Evolutionary conservation across 805 yeast genomes (phyloP), one percentile per base, ranked within the genome.

Genomic region (Millerozyma miso): DNA sequence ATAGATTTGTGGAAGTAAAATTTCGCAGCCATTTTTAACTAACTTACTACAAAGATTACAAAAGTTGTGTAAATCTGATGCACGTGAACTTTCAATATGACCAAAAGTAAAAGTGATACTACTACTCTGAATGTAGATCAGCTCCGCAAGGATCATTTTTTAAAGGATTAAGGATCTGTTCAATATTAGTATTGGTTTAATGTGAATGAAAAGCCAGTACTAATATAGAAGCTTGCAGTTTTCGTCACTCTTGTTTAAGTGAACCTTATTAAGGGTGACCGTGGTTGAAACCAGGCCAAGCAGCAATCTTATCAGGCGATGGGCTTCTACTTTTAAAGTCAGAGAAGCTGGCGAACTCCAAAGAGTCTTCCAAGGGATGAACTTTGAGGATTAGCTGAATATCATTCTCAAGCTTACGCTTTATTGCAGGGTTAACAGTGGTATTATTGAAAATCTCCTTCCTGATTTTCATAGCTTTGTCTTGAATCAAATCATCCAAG

Each of bases 241-340:
- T n/a, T n/a, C n/a, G n/a, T n/a, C n/a, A n/a, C n/a, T n/a, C n/a
- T n/a, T n/a, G n/a, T n/a, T n/a, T n/a, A n/a, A n/a, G n/a, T n/a
- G n/a, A n/a, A n/a, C n/a, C n/a, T n/a, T n/a, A 14, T 56, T 44
- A 60, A 15, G 85, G 85, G 55, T 81, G 87, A 0, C 84, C 83
- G 50, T 79, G 85, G 50, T 81, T 74, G 12, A 79, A 71, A 0
- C 86, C 85, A 0, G 87, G 87, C 87, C 87, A 81, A 1, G 87
- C 76, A 26, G 64, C 60, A 5, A 69, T 67, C 35, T 55, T 59
- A 42, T 69, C 73, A 1, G 71, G 71, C 3, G 60, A 55, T 17
- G 58, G 2, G 14, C 33, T 44, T 36, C 62, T 56, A 12, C 54
- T 51, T 4, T 38, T 37, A 6, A 53, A 56, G 39, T 60, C 49